These are phyloP conservation scores for Fusarium hostae DNA, from an alignment of 2,329 filamentous ascomycete genomes.

Conservation along the genomic window DNA sequence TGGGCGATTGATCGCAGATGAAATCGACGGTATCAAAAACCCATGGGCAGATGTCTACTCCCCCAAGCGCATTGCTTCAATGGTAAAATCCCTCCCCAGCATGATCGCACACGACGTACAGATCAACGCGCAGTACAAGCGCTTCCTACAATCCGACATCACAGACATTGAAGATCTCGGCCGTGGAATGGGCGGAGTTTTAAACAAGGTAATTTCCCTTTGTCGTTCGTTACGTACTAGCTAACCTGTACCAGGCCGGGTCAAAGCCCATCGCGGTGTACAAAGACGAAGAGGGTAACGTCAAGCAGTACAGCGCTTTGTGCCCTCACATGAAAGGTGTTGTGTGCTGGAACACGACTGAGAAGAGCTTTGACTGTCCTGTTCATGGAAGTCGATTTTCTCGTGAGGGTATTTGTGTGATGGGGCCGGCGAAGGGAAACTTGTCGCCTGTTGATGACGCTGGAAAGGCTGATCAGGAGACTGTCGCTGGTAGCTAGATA, in stretches of 20 bases:
- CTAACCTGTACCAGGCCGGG: background rate
- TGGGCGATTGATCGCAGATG: constrained; percentile 62
- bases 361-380: constrained; percentile 67
- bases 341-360: constrained; percentile 64
- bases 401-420: constrained; percentile 32
- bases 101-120: constrained; percentile 64
- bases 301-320: constrained; percentile 62
- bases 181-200: constrained; percentile 60
- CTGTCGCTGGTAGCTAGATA: constrained; percentile 7
- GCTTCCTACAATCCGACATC: constrained; percentile 64
- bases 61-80: constrained; percentile 58
- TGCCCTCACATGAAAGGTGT: constrained; percentile 68
- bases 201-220: constrained; percentile 53
- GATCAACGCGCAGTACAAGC: constrained; percentile 67
- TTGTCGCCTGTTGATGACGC: constrained; percentile 4
- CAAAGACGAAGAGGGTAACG: constrained; percentile 63
- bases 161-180: constrained; percentile 66
- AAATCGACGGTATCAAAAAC: constrained; percentile 62
- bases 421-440: constrained; percentile 27
- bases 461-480: constrained; percentile 7
- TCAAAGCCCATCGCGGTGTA: constrained; percentile 64
- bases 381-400: constrained; percentile 55
- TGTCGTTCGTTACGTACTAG: background rate
- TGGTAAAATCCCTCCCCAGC: constrained; percentile 56
- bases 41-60: constrained; percentile 62